Percentiles rank a stretch among this genome's conserved stretches.
phyloP scores from a whole-genome alignment of 495 filamentous ascomycete genomes.

The Ascobolus immersus region DNA sequence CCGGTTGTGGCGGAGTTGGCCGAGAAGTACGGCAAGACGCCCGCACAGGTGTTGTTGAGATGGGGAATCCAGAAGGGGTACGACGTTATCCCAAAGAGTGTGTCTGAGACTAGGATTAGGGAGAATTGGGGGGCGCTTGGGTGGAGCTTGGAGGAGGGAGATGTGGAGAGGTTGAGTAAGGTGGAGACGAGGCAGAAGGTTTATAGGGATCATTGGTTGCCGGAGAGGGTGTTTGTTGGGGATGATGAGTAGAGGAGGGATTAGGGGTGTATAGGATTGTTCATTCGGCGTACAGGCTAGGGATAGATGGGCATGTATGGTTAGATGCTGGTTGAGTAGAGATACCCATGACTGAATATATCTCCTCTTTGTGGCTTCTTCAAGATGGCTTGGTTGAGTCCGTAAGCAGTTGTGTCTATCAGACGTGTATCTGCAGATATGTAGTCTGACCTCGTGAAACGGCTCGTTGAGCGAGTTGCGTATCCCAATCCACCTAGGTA shows the following conservation, averaged over 20 bases:
- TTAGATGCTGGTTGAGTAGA: too few species aligned
- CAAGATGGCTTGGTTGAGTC: too few species aligned
- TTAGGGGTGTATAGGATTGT: not conserved
- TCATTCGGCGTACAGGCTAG: too few species aligned
- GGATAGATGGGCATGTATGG: too few species aligned
- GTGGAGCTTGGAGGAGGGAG: conserved; percentile 37
- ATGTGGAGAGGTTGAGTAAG: conserved; percentile 34
- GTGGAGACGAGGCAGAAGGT: conserved; percentile 51
- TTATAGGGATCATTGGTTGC: conserved; percentile 42
- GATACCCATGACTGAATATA: too few species aligned
- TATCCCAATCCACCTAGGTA: too few species aligned
- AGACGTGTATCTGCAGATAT: too few species aligned
- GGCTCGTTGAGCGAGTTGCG: too few species aligned
- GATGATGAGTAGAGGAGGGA: conserved; percentile 43
- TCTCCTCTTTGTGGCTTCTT: too few species aligned
- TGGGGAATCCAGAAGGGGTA: conserved; percentile 50
- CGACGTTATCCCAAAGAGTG: conserved; percentile 47
- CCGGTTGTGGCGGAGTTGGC: conserved; percentile 33
- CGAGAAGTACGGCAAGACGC: conserved; percentile 38
- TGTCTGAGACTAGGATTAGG: conserved; percentile 35
- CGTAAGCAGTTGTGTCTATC: too few species aligned
- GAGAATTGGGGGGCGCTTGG: conserved; percentile 40
- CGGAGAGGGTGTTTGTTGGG: conserved; percentile 64
- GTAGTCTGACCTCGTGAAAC: too few species aligned
- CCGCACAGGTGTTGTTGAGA: conserved; percentile 38